A percentile compares a stretch with the other conserved stretches of the same genome.
These are phyloP conservation scores for Talaromyces sp. DNA, from an alignment of 2,329 filamentous ascomycete species.

Conservation along the genomic window DNA sequence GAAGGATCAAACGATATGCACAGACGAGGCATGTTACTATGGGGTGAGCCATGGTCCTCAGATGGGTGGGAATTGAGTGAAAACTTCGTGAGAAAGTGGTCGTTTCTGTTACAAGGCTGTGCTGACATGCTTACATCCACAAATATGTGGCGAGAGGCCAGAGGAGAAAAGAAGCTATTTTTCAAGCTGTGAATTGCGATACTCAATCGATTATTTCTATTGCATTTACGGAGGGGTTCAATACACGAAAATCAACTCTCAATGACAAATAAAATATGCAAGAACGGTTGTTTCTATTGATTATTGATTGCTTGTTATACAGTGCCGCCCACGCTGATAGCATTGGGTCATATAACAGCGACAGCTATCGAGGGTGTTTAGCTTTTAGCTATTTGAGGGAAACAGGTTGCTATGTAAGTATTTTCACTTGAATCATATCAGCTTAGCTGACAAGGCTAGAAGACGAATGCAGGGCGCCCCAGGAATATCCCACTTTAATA, in stretches of 20 bases:
- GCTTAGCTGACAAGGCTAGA: background rate
- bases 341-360: background rate
- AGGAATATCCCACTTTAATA: background rate
- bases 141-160: conserved; percentile 27
- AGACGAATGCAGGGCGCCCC: background rate
- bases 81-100: conserved; percentile 27
- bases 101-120: conserved; percentile 27
- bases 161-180: conserved; percentile 21
- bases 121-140: conserved; percentile 24
- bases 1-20: background rate
- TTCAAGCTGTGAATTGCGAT: background rate
- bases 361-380: background rate
- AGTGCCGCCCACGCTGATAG: background rate
- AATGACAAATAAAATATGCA: background rate
- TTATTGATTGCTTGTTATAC: background rate
- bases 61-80: conserved; percentile 28
- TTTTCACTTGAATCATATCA: background rate
- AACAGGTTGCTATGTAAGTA: background rate
- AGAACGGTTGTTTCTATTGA: background rate
- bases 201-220: background rate
- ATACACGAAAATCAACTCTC: background rate
- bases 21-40: conserved; percentile 24
- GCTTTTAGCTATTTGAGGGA: background rate
- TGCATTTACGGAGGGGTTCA: background rate
- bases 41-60: conserved; percentile 28